These are phyloP conservation scores for Chondrus crispus DNA, from an alignment of 23 red algal genomes.

Conservation along the genomic window DNA sequence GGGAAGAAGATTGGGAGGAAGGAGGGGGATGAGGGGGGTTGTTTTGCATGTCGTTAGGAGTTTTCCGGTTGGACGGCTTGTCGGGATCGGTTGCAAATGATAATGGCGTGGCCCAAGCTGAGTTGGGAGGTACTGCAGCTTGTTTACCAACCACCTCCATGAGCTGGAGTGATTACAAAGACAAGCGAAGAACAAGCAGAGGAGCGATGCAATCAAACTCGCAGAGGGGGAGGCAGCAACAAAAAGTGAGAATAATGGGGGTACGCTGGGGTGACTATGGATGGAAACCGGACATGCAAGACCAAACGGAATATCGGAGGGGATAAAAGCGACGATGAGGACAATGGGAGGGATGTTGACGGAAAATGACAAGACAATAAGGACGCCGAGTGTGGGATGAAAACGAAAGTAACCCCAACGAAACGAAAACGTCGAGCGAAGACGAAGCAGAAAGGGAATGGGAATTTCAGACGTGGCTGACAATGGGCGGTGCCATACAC, in stretches of 20 bases:
- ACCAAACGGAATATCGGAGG: not conserved
- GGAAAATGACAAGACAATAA: not conserved
- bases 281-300: not conserved
- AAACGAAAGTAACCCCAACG: not conserved
- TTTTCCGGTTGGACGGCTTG: not conserved
- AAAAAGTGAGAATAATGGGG: not conserved
- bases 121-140: slow-evolving; percentile 30
- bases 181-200: not conserved
- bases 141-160: slow-evolving; percentile 69
- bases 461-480: not conserved
- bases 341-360: not conserved
- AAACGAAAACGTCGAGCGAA: not conserved
- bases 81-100: slow-evolving; percentile 6
- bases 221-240: not conserved
- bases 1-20: not conserved
- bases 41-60: not conserved
- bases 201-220: not conserved
- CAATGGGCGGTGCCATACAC: not conserved
- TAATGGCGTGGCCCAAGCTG: slow-evolving; percentile 55
- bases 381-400: not conserved
- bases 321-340: not conserved
- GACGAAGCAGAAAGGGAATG: not conserved
- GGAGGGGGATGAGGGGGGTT: not conserved
- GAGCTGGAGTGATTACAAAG: not conserved
- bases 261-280: not conserved